These are phyloP conservation scores for Suhomyces sp. DNA, from an alignment of 805 yeast species.

Conservation along the genomic window DNA sequence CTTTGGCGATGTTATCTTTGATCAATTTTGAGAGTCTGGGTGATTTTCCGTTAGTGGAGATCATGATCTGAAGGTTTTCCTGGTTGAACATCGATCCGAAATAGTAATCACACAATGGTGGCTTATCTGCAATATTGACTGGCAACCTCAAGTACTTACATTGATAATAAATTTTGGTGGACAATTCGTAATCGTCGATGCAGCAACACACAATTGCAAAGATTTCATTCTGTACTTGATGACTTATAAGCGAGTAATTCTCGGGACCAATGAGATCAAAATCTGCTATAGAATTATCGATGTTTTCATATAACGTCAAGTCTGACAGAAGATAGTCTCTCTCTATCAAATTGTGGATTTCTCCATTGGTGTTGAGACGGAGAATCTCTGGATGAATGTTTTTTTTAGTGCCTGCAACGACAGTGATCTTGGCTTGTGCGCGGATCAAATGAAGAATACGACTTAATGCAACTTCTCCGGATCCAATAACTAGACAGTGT, in stretches of 20 bases:
- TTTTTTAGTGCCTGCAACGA: conserved; percentile 45
- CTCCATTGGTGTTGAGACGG: conserved; percentile 31
- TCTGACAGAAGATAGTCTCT: conserved; percentile 49
- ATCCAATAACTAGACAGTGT: conserved; percentile 73
- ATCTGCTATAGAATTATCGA: conserved; percentile 12
- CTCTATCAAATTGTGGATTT: conserved; percentile 39
- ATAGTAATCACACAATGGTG: conserved; percentile 80
- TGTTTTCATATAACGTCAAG: conserved; percentile 47
- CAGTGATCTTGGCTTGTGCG: conserved; percentile 70
- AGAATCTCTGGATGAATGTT: conserved; percentile 28
- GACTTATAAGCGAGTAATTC: conserved; percentile 29
- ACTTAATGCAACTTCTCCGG: conserved; percentile 73
- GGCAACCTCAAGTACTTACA: conserved; percentile 47
- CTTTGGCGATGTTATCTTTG: conserved; percentile 53
- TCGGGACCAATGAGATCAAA: conserved; percentile 17
- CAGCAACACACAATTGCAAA: conserved; percentile 73
- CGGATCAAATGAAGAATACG: conserved; percentile 63
- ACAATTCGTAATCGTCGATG: conserved; percentile 64
- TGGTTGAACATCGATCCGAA: conserved; percentile 75
- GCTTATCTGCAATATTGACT: conserved; percentile 82
- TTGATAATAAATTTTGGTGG: conserved; percentile 54
- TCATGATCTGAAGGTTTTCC: conserved; percentile 76
- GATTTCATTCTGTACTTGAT: conserved; percentile 32
- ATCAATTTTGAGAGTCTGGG: conserved; percentile 64
- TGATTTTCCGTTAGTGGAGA: conserved; percentile 78